These are phyloP conservation scores for Pythium grandisporangium DNA, from an alignment of 352 stramenopile species.

Conservation along the genomic window DNA sequence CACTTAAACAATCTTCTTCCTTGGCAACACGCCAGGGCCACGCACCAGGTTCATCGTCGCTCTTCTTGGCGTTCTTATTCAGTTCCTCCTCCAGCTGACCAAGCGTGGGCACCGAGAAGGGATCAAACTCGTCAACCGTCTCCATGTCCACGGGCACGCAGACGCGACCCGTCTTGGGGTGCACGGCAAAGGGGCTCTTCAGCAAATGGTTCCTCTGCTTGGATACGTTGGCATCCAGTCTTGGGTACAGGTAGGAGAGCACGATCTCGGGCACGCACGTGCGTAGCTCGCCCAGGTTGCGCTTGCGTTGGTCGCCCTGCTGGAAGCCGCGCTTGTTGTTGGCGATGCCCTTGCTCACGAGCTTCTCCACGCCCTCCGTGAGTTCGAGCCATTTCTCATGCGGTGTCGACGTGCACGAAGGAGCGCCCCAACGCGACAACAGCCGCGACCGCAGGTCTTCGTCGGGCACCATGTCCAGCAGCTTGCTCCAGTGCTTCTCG, in stretches of 20 bases:
- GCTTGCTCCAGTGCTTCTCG: constrained; percentile 83
- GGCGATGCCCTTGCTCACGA: constrained; percentile 37
- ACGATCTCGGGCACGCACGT: constrained; percentile 95
- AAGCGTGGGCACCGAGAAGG: constrained; percentile 79
- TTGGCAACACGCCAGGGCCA: constrained; percentile 12
- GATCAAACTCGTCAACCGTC: constrained; percentile 82
- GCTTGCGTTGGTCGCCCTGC: constrained; percentile 51
- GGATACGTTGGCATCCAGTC: constrained; percentile 99
- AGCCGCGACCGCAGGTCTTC: constrained; percentile 73
- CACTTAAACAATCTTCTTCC: too few relatives aligned
- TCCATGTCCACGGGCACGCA: constrained; percentile 93
- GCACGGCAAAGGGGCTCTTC: constrained; percentile 98
- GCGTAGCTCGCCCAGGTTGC: constrained; percentile 53
- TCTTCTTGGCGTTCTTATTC: constrained; percentile 38
- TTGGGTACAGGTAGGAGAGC: constrained; percentile 94
- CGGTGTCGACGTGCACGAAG: constrained; percentile 42
- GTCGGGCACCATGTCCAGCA: constrained; percentile 92
- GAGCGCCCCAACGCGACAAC: constrained; percentile 38
- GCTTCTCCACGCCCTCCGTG: constrained; percentile 54
- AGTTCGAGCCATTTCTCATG: constrained; percentile 87
- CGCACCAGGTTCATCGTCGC: too few relatives aligned
- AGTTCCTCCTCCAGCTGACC: constrained; percentile 77
- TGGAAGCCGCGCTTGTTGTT: constrained; percentile 32
- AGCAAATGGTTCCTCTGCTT: constrained; percentile 99
- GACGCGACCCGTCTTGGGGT: constrained; percentile 97